Conservation (phyloP, 1,284 basidiomycete species). For the Inonotus obliquus region DNA sequence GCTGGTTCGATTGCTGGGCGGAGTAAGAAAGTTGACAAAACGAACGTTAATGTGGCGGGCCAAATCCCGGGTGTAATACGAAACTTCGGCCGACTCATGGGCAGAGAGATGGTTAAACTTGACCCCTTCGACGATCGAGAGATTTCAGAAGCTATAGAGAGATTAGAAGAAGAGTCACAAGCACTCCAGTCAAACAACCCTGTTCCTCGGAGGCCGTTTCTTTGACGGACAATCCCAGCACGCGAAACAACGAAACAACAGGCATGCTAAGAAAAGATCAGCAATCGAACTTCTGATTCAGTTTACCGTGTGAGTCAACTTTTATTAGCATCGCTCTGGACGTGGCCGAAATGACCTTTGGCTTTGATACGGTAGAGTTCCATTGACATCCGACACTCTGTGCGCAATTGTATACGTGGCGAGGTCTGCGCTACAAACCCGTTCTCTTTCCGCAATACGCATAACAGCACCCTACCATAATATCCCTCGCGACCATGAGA, state of each 20-base stretch:
- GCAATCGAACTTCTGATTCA: no score
- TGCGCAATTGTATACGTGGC: background rate
- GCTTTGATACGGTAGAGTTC: background rate
- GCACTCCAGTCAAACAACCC: background rate
- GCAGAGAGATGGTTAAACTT: constrained; percentile 50
- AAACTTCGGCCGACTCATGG: constrained; percentile 50
- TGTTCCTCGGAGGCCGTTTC: constrained; percentile 3
- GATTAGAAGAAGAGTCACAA: constrained; percentile 15
- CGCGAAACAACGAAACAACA: background rate
- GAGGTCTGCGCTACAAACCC: background rate
- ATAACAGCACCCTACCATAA: background rate
- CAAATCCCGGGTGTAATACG: constrained; percentile 51
- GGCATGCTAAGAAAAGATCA: no score
- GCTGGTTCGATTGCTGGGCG: constrained; percentile 63
- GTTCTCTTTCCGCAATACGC: background rate
- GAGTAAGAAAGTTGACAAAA: constrained; percentile 19
- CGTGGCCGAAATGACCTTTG: background rate
- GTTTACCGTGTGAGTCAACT: background rate
- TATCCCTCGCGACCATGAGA: background rate
- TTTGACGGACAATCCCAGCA: background rate
- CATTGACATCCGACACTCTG: background rate
- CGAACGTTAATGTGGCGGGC: constrained; percentile 37
- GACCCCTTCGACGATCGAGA: constrained; percentile 43
- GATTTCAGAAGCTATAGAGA: constrained; percentile 44
- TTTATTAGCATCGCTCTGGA: background rate